Conservation (phyloP, 345 rosid genomes). For the Xanthoceras sorbifolium region DNA sequence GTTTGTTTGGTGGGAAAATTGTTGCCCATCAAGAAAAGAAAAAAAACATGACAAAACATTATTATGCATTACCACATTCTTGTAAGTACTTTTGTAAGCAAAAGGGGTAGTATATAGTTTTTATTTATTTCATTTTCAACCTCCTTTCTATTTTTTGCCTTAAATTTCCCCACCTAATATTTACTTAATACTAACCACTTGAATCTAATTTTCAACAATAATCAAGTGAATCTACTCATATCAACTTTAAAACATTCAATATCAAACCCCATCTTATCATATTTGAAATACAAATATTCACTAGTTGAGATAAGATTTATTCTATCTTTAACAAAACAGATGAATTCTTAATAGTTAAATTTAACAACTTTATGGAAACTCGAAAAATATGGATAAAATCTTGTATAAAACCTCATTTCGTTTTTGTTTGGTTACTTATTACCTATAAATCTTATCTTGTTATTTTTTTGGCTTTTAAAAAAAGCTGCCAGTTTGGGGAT, state of each 20-base stretch:
- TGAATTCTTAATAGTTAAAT: too few species aligned
- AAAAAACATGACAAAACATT: not conserved
- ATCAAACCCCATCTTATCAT: too few species aligned
- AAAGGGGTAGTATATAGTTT: too few species aligned
- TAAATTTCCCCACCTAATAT: not conserved
- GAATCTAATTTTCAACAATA: not conserved
- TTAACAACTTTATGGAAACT: too few species aligned
- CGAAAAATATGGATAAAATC: too few species aligned
- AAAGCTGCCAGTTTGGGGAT: constrained; percentile 12
- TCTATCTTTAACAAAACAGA: too few species aligned
- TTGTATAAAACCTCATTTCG: too few species aligned
- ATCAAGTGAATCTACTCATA: too few species aligned
- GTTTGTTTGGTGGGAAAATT: constrained; percentile 9
- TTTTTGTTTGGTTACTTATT: not conserved
- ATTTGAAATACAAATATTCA: too few species aligned
- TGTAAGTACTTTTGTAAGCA: not conserved
- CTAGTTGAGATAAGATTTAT: too few species aligned
- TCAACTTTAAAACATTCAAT: not conserved
- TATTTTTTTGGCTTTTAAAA: not conserved
- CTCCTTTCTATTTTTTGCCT: too few species aligned
- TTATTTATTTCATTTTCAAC: too few species aligned
- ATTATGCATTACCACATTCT: not conserved
- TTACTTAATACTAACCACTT: not conserved
- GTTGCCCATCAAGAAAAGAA: not conserved
- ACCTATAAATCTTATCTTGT: not conserved